Base-by-base conservation (phyloP, 2,329 filamentous ascomycete genomes). In the Knoxdaviesia proteae region DNA sequence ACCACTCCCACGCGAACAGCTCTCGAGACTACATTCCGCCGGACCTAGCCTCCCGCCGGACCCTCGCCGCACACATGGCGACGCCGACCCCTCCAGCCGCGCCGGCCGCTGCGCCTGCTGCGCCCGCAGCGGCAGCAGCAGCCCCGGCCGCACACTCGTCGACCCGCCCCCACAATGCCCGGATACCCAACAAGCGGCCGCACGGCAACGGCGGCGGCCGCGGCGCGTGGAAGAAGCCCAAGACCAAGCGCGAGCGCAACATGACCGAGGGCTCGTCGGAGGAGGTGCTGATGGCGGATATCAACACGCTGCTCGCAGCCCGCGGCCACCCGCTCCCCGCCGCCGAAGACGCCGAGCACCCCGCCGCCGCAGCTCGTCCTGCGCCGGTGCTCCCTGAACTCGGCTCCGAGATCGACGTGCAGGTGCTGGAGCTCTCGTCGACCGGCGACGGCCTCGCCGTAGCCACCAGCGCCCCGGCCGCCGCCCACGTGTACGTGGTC, bases 371-470 rank as follows among this genome's bases (percentile, higher is more conserved):
- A 5, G 52, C 49, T 4, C 53, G 55, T 1, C 40, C 47, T 6
- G 46, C 46, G 2, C 55, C 58, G 31, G 45, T 54, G 1, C 60
- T 86, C 2, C 80, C 82, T 1, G 71, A 78, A 49, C 65, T 66
- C 36, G 80, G 80, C 46, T 70, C 74, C 5, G 83, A 93, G 56
- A 74, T 90, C 36, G 78, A 94, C 42, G 72, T 96, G 36, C 75
- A 80, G n/a, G 77, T 96, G 45, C 59, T 76, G 6, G 74, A 82
- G 49, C 67, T 96, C 34, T 93, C 88, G 0, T 96, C 88, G 0
- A 94, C 84, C 0, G 90, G 90, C 42, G 90, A 96, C 51, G 90
- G 84, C 3, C 69, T 98, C 44, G 90, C 82, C 4, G 65, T 83
- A 45, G 71, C 74, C n/a, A 41, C 44, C 11, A 39, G 45, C 34